Evolutionary conservation across 2,329 filamentous ascomycete genomes (phyloP).

Genomic region (Aspergillus aculeatus): DNA sequence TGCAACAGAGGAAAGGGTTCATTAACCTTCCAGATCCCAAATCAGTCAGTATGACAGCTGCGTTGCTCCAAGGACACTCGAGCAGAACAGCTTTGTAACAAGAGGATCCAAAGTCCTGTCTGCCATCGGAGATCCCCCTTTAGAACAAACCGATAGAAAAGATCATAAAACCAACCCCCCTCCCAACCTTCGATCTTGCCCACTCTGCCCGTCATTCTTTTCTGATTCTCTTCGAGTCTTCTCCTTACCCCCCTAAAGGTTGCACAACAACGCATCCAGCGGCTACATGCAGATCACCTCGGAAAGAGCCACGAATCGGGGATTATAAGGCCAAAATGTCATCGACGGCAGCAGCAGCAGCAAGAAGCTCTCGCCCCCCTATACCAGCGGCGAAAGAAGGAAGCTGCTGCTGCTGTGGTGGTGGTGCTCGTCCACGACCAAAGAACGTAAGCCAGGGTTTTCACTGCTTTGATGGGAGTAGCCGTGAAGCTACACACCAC

Average conservation of each 20-base stretch:
- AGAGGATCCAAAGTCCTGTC: no score
- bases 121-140: no score
- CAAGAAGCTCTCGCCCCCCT: not conserved
- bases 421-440: no score
- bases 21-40: no score
- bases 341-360: not conserved
- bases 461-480: not conserved
- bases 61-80: no score
- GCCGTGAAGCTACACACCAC: not conserved
- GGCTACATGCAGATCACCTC: slow-evolving; percentile 22
- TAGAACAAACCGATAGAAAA: no score
- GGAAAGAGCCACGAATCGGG: slow-evolving; percentile 21
- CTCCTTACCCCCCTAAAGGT: slow-evolving; percentile 6
- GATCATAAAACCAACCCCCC: no score
- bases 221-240: no score
- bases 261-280: slow-evolving; percentile 25
- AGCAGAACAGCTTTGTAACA: no score
- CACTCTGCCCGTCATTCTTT: not conserved
- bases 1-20: no score
- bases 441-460: not conserved
- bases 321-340: slow-evolving; percentile 14
- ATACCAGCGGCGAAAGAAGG: not conserved
- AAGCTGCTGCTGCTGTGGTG: not conserved
- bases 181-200: not conserved
- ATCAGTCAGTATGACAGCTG: no score